phyloP scores from a whole-genome alignment of 371 early-diverging fungal species.

The Batkoa obscura region DNA sequence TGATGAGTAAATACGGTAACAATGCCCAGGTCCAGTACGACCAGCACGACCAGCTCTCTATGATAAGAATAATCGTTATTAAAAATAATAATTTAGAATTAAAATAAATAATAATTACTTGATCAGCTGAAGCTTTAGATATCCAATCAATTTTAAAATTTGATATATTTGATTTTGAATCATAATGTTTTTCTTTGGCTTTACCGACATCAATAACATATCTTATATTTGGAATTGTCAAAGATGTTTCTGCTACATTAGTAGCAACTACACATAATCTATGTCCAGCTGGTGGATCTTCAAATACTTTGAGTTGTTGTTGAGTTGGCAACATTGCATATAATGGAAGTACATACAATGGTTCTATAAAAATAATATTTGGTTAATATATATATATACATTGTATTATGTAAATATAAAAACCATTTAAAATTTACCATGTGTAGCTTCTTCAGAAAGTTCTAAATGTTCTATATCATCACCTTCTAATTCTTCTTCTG shows the following conservation, averaged over 20 bases:
- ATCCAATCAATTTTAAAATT: conserved; percentile 81
- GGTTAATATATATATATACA: background rate
- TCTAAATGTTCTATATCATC: conserved; percentile 9
- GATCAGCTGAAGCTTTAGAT: conserved; percentile 84
- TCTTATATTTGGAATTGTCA: conserved; percentile 94
- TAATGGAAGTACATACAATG: conserved; percentile 73
- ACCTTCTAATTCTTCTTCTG: conserved; percentile 15
- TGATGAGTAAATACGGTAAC: conserved; percentile 92
- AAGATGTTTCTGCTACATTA: conserved; percentile 97
- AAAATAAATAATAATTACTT: conserved; percentile 7
- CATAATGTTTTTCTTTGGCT: conserved; percentile 76
- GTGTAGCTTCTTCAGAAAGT: conserved; percentile 5
- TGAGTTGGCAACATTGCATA: conserved; percentile 81
- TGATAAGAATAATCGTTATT: conserved; percentile 21
- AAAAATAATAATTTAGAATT: background rate
- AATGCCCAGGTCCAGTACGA: conserved; percentile 90
- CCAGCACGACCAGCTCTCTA: conserved; percentile 95
- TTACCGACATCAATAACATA: conserved; percentile 97
- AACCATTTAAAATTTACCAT: no score
- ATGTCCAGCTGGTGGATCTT: conserved; percentile 68
- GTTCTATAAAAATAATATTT: conserved; percentile 7
- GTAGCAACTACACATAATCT: conserved; percentile 93
- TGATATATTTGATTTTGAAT: conserved; percentile 63
- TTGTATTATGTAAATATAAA: background rate
- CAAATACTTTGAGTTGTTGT: conserved; percentile 77